A percentile compares a stretch with the other conserved stretches of the same genome.
Conservation (phyloP, 2,329 filamentous ascomycete species). For the Botrytis tulipae region DNA sequence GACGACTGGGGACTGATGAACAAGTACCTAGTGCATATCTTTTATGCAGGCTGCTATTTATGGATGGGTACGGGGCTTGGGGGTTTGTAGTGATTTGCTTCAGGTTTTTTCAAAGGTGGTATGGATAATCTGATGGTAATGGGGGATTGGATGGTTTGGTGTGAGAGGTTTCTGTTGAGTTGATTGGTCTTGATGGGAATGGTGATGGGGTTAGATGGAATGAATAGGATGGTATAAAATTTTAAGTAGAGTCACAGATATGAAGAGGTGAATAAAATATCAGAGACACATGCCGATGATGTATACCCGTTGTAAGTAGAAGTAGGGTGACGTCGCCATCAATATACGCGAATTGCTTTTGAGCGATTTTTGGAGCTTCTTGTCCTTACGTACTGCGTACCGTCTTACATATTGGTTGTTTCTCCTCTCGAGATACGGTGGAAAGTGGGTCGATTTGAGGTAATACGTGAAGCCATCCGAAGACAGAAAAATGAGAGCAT, state of each 20-base stretch:
- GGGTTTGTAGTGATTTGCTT: background rate
- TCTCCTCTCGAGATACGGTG: background rate
- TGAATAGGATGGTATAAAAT: background rate
- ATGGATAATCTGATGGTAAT: background rate
- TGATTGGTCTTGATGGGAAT: background rate
- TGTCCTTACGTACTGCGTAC: background rate
- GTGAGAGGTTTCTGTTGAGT: background rate
- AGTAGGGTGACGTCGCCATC: background rate
- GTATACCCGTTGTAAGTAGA: background rate
- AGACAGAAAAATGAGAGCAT: background rate
- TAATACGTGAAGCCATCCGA: background rate
- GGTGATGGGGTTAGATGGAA: background rate
- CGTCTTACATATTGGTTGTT: background rate
- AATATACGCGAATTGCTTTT: background rate
- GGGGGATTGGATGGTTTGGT: background rate
- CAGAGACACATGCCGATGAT: background rate
- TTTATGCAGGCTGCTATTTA: slow-evolving; percentile 6
- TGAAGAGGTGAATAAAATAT: background rate
- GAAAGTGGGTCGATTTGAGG: slow-evolving; percentile 1
- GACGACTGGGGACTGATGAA: background rate
- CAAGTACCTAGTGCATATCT: background rate
- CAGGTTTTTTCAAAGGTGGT: background rate
- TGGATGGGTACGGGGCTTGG: background rate
- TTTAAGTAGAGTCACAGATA: background rate
- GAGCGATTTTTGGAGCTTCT: background rate